Percentiles rank a stretch among this genome's conserved stretches.
These are phyloP conservation scores for Sarocladium oryzae DNA, from an alignment of 2,329 filamentous ascomycete genomes.

Conservation along the genomic window DNA sequence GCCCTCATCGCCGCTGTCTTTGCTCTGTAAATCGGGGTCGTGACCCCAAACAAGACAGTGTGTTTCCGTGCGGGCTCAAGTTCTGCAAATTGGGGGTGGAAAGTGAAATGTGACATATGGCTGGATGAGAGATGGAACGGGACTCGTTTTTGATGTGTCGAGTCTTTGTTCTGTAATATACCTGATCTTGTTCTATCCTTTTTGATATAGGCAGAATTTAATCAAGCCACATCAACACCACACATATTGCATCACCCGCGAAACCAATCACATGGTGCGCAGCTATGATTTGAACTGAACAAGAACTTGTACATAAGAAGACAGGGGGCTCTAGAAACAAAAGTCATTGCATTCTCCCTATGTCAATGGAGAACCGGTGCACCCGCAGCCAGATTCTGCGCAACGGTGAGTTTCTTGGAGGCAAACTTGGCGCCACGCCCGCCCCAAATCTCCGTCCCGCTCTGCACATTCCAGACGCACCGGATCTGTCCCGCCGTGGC, in stretches of 20 bases:
- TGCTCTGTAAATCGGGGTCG: conserved; percentile 36
- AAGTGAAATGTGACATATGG: background rate
- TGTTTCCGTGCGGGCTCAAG: too few species aligned
- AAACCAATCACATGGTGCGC: too few species aligned
- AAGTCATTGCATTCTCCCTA: too few species aligned
- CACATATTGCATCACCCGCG: too few species aligned
- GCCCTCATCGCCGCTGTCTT: conserved; percentile 44
- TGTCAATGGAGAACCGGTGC: background rate
- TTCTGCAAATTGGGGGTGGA: background rate
- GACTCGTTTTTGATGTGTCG: background rate
- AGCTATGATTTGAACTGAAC: background rate
- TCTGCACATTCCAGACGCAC: background rate
- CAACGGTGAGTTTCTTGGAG: background rate
- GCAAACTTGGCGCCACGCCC: background rate
- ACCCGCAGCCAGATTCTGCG: background rate
- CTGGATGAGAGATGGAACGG: background rate
- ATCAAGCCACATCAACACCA: conserved; percentile 5
- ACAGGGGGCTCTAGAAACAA: too few species aligned
- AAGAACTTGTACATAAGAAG: too few species aligned
- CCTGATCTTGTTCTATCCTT: background rate
- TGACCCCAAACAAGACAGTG: too few species aligned
- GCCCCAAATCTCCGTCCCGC: conserved; percentile 4
- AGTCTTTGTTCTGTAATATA: conserved; percentile 5
- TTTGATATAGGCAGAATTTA: conserved; percentile 3
- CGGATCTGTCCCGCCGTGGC: background rate